Percentiles rank a stretch among this genome's conserved stretches.
Evolutionary conservation across 495 filamentous ascomycete genomes (phyloP).

Genomic region (Hypoxylon trugodes): DNA sequence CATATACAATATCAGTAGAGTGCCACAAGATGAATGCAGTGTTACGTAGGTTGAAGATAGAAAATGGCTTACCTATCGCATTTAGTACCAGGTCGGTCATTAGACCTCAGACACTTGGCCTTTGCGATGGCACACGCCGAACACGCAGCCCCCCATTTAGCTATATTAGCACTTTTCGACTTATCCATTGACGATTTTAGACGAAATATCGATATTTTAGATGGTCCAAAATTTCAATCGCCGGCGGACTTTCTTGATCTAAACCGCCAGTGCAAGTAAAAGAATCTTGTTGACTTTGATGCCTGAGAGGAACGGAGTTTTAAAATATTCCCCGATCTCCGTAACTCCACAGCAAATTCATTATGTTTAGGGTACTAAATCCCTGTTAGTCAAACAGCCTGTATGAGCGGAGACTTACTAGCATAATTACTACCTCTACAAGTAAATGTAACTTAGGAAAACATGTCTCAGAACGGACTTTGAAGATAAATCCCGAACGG

Average conservation of each 20-base stretch:
- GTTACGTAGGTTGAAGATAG: no score
- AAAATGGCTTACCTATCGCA: slow-evolving; percentile 42
- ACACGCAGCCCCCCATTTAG: slow-evolving; percentile 51
- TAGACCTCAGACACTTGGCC: slow-evolving; percentile 43
- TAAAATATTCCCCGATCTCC: slow-evolving; percentile 22
- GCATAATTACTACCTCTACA: not conserved
- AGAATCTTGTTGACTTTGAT: not conserved
- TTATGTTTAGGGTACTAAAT: slow-evolving; percentile 2
- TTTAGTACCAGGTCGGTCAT: slow-evolving; percentile 16
- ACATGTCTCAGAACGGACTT: slow-evolving; percentile 4
- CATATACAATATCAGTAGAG: no score
- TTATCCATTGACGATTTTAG: slow-evolving; percentile 25
- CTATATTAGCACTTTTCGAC: slow-evolving; percentile 25
- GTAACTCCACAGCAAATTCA: not conserved
- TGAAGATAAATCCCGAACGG: slow-evolving; percentile 13
- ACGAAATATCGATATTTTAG: not conserved
- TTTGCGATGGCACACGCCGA: slow-evolving; percentile 48
- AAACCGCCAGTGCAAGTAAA: slow-evolving; percentile 14
- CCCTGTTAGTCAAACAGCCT: not conserved
- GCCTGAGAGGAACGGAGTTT: slow-evolving; percentile 21
- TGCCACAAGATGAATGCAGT: no score
- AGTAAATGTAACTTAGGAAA: not conserved
- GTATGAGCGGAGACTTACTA: not conserved
- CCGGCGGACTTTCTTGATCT: slow-evolving; percentile 36
- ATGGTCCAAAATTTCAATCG: slow-evolving; percentile 11